These are phyloP conservation scores for Cryptococcus neoformans DNA, from an alignment of 1,284 basidiomycete species.

Conservation along the genomic window DNA sequence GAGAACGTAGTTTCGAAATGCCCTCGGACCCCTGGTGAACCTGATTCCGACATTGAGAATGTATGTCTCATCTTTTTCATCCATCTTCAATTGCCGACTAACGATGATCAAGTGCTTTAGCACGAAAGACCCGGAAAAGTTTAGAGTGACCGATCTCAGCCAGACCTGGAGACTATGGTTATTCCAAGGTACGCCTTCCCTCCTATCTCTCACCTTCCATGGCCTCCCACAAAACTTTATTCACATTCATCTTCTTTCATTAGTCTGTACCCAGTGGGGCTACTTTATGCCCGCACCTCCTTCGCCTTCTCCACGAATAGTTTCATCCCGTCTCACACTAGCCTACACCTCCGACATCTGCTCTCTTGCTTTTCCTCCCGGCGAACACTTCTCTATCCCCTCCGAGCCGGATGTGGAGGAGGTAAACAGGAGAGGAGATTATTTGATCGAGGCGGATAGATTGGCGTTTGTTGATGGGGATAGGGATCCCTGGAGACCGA, in stretches of 20 bases:
- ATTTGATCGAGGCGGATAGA: conserved; percentile 67
- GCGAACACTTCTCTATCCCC: conserved; percentile 70
- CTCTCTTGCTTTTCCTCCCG: conserved; percentile 74
- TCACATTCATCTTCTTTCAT: not conserved
- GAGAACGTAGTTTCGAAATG: conserved; percentile 64
- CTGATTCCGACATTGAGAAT: conserved; percentile 55
- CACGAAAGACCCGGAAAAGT: conserved; percentile 66
- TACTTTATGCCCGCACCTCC: conserved; percentile 61
- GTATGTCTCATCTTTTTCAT: conserved; percentile 46
- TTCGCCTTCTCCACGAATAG: conserved; percentile 9
- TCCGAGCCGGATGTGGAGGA: conserved; percentile 68
- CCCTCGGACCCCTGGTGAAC: conserved; percentile 50
- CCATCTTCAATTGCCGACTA: not conserved
- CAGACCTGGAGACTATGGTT: conserved; percentile 81
- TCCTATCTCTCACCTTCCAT: not conserved
- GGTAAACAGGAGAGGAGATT: conserved; percentile 76
- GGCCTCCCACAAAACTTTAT: not conserved
- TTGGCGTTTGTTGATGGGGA: conserved; percentile 67
- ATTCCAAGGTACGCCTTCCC: conserved; percentile 60
- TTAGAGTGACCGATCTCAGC: conserved; percentile 60
- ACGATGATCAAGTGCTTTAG: conserved; percentile 69
- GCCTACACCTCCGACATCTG: conserved; percentile 80
- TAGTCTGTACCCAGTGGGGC: conserved; percentile 84
- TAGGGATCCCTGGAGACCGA: conserved; percentile 80
- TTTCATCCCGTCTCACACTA: conserved; percentile 62